Conservation (phyloP, 495 filamentous ascomycete species). For the Haplographium delicatum region DNA sequence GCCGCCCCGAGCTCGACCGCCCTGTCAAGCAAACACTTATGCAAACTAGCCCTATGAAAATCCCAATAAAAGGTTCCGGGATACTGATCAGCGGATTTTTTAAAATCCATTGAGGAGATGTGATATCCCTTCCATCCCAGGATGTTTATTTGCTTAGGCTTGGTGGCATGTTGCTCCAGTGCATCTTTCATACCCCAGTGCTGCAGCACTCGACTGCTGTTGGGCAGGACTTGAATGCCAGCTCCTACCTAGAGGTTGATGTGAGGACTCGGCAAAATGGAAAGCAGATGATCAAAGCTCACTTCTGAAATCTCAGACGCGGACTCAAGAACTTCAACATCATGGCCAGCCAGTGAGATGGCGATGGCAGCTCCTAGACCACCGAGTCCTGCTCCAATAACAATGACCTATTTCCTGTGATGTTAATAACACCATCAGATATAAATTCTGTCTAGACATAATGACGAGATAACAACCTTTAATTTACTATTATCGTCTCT, state of each 20-base stretch:
- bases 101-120: conserved; percentile 23
- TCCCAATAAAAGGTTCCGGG: conserved; percentile 50
- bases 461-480: neutral
- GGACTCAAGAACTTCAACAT: conserved; percentile 56
- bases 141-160: conserved; percentile 26
- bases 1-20: conserved; percentile 48
- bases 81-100: conserved; percentile 35
- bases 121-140: conserved; percentile 11
- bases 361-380: conserved; percentile 63
- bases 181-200: conserved; percentile 34
- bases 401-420: conserved; percentile 35
- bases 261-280: neutral
- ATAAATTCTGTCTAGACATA: no score
- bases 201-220: conserved; percentile 44
- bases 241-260: conserved; percentile 40
- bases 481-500: conserved; percentile 10
- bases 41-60: conserved; percentile 56
- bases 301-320: conserved; percentile 56
- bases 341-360: conserved; percentile 52
- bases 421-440: no score
- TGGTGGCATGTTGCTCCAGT: conserved; percentile 30
- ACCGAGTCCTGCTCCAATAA: conserved; percentile 65
- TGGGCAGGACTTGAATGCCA: conserved; percentile 56
- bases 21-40: conserved; percentile 44
- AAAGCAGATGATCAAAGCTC: conserved; percentile 7